A percentile compares a stretch with the other conserved stretches of the same genome.
phyloP scores from a whole-genome alignment of 2,329 filamentous ascomycete genomes.

The Exophiala lecanii-corni region DNA sequence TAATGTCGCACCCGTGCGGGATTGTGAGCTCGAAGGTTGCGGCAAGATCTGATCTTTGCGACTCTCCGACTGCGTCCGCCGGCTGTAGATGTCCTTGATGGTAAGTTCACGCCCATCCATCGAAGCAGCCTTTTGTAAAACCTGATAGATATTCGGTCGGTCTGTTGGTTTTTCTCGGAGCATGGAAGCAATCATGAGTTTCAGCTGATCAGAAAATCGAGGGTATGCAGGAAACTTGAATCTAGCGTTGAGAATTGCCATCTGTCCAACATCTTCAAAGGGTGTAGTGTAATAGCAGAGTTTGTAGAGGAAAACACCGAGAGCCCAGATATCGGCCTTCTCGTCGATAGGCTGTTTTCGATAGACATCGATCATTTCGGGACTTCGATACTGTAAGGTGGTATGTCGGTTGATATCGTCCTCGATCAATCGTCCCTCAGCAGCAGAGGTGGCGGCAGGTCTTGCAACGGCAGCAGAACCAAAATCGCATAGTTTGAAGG shows the following conservation, averaged over 20 bases:
- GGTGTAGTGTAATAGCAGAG: slow-evolving; percentile 98
- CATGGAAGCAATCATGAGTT: slow-evolving; percentile 89
- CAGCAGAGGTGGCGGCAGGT: slow-evolving; percentile 77
- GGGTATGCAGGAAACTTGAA: slow-evolving; percentile 89
- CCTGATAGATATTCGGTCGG: slow-evolving; percentile 91
- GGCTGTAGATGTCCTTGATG: slow-evolving; percentile 79
- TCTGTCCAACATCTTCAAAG: slow-evolving; percentile 95
- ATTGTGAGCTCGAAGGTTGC: slow-evolving; percentile 51
- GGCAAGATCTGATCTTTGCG: slow-evolving; percentile 58
- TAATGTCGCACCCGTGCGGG: slow-evolving; percentile 74
- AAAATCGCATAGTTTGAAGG: slow-evolving; percentile 98
- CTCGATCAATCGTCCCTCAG: slow-evolving; percentile 87
- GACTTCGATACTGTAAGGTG: slow-evolving; percentile 93
- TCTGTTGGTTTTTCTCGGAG: slow-evolving; percentile 73
- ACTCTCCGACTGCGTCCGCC: slow-evolving; percentile 60
- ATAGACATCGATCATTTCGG: slow-evolving; percentile 98
- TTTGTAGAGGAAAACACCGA: slow-evolving; percentile 94
- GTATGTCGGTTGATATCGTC: slow-evolving; percentile 97
- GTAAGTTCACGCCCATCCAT: slow-evolving; percentile 86
- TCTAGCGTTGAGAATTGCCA: slow-evolving; percentile 93
- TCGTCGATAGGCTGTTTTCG: slow-evolving; percentile 94
- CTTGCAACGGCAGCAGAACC: slow-evolving; percentile 81
- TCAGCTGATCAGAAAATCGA: slow-evolving; percentile 80
- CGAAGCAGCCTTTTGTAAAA: slow-evolving; percentile 75
- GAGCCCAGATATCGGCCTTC: slow-evolving; percentile 97